Evolutionary conservation across 805 yeast species (phyloP), one percentile per base, ranked within the genome.

Genomic region (Candida quercuum): DNA sequence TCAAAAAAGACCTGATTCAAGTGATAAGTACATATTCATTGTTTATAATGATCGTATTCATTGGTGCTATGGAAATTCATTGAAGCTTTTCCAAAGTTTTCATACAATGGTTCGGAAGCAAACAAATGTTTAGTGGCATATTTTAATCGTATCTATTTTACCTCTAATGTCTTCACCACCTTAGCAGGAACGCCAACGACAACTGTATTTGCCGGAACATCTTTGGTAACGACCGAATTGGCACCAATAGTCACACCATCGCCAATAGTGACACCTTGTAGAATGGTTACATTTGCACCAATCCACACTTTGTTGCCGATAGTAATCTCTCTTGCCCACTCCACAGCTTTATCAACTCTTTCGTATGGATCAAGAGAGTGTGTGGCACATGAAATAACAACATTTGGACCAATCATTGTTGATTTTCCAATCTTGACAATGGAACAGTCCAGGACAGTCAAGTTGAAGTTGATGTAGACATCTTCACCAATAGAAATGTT

Each of bases 301-400:
- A 82, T 61, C 91, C 89, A 82, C 8, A 78, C 84, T 43, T 74
- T 71, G 52, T 76, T 68, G 3, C 82, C 86, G 25, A 83, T 75
- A 3, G 54, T 62, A 22, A 83, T 69, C 6, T 83, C 81, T 26
- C 57, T 49, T 0, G 82, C 79, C 47, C 61, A 72, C 51, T 82
- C 89, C 3, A 61, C 59, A 2, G 53, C 49, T 1, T 40, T 24
- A 28, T 39, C 46, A n/a, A 43, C 43, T 40, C 84, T 61, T 37
- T 56, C 57, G 11, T 57, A 42, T 0, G 77, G 71, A 38, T 76
- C 80, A 6, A 71, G 51, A 1, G 82, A 81, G 49, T 83, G 91
- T 0, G 81, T 70, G 1, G 87, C 86, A 2, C 86, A 72, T 21
- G 71, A 60, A 31, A 81, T 60, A 3, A 72, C 61, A 5, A 74